Evolutionary conservation across 805 yeast genomes (phyloP).

Genomic region (Barnettozyma sucrosica): DNA sequence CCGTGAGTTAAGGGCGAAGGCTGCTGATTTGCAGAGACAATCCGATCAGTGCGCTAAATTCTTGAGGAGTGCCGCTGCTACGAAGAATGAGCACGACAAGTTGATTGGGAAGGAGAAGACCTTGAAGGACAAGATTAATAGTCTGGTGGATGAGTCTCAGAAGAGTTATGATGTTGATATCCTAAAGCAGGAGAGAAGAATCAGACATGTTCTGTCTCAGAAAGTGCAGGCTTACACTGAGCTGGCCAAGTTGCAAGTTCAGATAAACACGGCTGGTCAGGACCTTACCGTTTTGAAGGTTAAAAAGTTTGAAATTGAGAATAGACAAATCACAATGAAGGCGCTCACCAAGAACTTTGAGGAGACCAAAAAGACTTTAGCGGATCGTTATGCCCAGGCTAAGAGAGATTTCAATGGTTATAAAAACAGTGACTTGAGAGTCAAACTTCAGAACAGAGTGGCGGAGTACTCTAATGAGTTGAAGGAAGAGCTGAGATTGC

Average conservation of each 20-base stretch:
- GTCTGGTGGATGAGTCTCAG: slow-evolving; percentile 33
- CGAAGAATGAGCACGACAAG: slow-evolving; percentile 17
- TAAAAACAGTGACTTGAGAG: slow-evolving; percentile 23
- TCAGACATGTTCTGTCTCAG: slow-evolving; percentile 16
- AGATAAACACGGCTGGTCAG: slow-evolving; percentile 25
- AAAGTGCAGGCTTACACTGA: slow-evolving; percentile 23
- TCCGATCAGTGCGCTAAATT: slow-evolving; percentile 3
- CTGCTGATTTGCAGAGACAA: not conserved
- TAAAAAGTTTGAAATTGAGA: slow-evolving; percentile 33
- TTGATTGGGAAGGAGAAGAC: slow-evolving; percentile 24
- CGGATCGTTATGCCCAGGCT: slow-evolving; percentile 24
- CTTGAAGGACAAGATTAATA: slow-evolving; percentile 28
- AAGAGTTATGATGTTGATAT: slow-evolving; percentile 38
- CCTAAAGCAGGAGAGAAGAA: slow-evolving; percentile 27
- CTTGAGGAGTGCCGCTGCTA: slow-evolving; percentile 8
- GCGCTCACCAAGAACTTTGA: slow-evolving; percentile 27
- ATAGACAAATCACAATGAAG: slow-evolving; percentile 30
- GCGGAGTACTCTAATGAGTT: slow-evolving; percentile 34
- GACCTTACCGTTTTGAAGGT: slow-evolving; percentile 26
- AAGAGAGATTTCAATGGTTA: slow-evolving; percentile 24
- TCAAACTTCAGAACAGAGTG: slow-evolving; percentile 26
- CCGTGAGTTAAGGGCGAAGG: not conserved
- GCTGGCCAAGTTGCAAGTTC: slow-evolving; percentile 18
- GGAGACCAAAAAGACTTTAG: slow-evolving; percentile 25
- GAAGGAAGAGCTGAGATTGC: slow-evolving; percentile 32